Percentiles rank a stretch among this genome's conserved stretches.
These are phyloP conservation scores for Lentinula sp. DNA, from an alignment of 768 basidiomycete species.

Conservation along the genomic window DNA sequence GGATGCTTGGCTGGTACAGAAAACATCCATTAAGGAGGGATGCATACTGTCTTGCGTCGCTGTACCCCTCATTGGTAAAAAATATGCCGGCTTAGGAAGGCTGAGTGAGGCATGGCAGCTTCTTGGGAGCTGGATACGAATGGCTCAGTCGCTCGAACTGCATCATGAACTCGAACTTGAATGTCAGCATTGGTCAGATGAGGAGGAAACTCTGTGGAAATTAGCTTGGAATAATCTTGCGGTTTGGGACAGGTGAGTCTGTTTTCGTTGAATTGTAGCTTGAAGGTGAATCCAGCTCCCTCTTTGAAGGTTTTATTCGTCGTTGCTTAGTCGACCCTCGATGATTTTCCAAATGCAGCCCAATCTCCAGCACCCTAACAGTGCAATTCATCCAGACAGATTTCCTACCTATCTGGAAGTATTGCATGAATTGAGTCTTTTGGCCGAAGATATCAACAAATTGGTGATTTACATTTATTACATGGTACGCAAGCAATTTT, in stretches of 20 bases:
- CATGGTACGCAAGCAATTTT: not conserved
- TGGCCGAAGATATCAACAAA: not conserved
- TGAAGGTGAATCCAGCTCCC: not conserved
- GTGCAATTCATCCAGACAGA: too few species aligned
- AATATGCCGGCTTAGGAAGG: conserved; percentile 39
- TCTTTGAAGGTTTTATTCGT: not conserved
- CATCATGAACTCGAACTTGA: conserved; percentile 32
- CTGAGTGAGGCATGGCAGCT: conserved; percentile 46
- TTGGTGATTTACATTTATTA: not conserved
- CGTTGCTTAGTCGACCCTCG: not conserved
- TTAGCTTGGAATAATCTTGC: conserved; percentile 39
- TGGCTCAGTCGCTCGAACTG: conserved; percentile 35
- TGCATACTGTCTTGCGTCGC: conserved; percentile 41
- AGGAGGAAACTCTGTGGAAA: conserved; percentile 33
- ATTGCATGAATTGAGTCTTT: not conserved
- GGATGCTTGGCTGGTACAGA: conserved; percentile 30
- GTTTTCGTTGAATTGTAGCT: not conserved
- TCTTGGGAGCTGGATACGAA: conserved; percentile 31
- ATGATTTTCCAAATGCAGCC: not conserved
- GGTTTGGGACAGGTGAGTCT: conserved; percentile 34
- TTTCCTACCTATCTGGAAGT: not conserved
- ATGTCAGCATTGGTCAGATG: conserved; percentile 35
- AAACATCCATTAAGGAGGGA: conserved; percentile 36
- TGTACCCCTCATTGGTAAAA: conserved; percentile 35
- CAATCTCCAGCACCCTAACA: not conserved